phyloP scores from a whole-genome alignment of 805 yeast genomes.

The Pichia nakasei region DNA sequence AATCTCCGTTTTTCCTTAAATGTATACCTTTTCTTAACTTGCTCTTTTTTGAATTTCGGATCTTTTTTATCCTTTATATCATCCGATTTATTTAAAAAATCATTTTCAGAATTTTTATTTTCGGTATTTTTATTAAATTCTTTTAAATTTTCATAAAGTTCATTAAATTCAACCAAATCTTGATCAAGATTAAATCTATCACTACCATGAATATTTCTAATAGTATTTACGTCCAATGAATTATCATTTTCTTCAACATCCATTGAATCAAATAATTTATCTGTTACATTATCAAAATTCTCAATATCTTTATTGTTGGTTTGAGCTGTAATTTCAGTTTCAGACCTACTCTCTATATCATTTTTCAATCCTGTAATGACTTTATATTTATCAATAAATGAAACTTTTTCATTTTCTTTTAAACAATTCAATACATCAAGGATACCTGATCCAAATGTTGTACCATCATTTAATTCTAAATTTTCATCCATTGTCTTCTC shows the following conservation, averaged over 20 bases:
- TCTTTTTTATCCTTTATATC: neutral
- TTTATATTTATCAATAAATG: neutral
- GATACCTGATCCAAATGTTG: slow-evolving; percentile 6
- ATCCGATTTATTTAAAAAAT: neutral
- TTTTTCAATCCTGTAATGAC: neutral
- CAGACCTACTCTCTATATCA: neutral
- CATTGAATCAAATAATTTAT: slow-evolving; percentile 6
- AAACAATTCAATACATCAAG: slow-evolving; percentile 6
- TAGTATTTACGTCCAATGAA: neutral
- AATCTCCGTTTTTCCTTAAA: slow-evolving; percentile 10
- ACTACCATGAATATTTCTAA: neutral
- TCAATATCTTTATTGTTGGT: neutral
- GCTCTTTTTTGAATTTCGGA: neutral
- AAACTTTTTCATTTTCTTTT: neutral
- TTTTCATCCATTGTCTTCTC: neutral
- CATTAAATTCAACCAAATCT: neutral
- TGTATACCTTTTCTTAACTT: slow-evolving; percentile 4
- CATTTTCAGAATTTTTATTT: neutral
- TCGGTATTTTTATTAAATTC: neutral
- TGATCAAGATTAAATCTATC: neutral
- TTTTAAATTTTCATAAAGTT: neutral
- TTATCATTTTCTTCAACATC: neutral
- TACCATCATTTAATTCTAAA: neutral
- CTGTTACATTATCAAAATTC: slow-evolving; percentile 3
- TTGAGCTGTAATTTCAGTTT: neutral